phyloP scores from a whole-genome alignment of 352 stramenopile genomes.

The Globisporangium spinosum region DNA sequence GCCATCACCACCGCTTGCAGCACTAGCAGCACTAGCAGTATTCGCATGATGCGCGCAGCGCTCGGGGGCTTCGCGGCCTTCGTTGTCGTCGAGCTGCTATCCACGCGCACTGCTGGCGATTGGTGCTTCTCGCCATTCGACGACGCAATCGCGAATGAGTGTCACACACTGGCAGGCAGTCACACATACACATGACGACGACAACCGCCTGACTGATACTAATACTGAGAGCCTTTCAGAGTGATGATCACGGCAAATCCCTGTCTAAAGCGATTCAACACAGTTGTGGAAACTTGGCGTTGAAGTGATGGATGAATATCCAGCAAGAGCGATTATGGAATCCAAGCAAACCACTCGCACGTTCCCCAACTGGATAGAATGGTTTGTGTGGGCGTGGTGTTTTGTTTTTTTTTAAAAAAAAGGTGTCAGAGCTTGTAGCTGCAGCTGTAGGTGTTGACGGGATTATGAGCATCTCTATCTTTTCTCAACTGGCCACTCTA shows the following conservation, averaged over 20 bases:
- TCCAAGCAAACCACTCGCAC: neutral
- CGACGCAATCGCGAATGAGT: constrained; percentile 6
- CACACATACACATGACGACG: neutral
- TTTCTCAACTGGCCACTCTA: too few relatives aligned
- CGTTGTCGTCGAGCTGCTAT: neutral
- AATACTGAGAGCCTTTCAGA: neutral
- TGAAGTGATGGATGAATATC: neutral
- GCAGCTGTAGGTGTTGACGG: neutral
- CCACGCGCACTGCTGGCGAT: neutral
- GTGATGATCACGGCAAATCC: neutral
- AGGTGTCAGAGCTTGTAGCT: neutral
- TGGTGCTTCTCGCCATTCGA: neutral
- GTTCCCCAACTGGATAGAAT: neutral
- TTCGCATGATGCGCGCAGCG: neutral
- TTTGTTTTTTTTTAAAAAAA: too few relatives aligned
- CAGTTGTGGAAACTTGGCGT: neutral
- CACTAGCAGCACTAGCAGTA: neutral
- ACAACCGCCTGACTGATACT: constrained; percentile 1
- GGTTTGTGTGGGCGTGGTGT: too few relatives aligned
- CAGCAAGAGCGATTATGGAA: neutral
- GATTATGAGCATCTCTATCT: neutral
- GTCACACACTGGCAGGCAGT: neutral
- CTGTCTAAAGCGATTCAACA: neutral
- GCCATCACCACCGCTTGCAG: neutral
- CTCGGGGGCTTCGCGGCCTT: too few relatives aligned